phyloP scores from a whole-genome alignment of 176 grass and related monocot species.

The Typha latifolia region DNA sequence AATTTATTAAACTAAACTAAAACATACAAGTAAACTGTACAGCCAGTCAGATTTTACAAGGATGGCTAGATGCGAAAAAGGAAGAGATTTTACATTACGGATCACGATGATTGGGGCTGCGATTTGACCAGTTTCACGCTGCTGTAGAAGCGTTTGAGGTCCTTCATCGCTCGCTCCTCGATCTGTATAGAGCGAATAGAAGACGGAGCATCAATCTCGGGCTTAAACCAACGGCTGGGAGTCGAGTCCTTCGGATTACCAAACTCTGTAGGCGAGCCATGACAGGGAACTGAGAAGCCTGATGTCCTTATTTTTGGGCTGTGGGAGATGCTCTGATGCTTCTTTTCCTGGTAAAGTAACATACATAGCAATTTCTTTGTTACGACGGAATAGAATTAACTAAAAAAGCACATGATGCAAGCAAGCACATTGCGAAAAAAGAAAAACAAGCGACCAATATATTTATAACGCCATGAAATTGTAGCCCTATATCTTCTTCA shows the following conservation, averaged over 20 bases:
- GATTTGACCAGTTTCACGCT: slow-evolving; percentile 85
- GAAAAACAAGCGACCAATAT: no score
- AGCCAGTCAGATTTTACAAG: slow-evolving; percentile 46
- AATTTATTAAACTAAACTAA: slow-evolving; percentile 24
- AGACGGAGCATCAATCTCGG: slow-evolving; percentile 62
- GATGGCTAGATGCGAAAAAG: slow-evolving; percentile 2
- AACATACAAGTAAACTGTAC: slow-evolving; percentile 37
- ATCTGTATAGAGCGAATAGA: slow-evolving; percentile 97
- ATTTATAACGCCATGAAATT: no score
- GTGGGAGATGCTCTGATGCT: slow-evolving; percentile 42
- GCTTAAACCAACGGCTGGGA: slow-evolving; percentile 92
- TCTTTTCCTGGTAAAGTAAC: slow-evolving; percentile 54
- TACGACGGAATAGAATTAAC: background rate
- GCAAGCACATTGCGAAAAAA: background rate
- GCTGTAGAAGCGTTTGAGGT: slow-evolving; percentile 97
- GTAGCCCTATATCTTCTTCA: no score
- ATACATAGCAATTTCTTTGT: background rate
- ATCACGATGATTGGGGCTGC: slow-evolving; percentile 25
- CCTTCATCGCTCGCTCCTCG: slow-evolving; percentile 93
- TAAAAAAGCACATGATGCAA: background rate
- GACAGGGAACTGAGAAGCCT: slow-evolving; percentile 60
- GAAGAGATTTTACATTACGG: background rate
- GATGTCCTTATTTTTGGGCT: slow-evolving; percentile 67
- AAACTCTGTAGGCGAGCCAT: slow-evolving; percentile 32
- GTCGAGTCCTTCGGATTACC: slow-evolving; percentile 35